phyloP scores from a whole-genome alignment of 1,284 basidiomycete genomes.

The Inonotus obliquus region DNA sequence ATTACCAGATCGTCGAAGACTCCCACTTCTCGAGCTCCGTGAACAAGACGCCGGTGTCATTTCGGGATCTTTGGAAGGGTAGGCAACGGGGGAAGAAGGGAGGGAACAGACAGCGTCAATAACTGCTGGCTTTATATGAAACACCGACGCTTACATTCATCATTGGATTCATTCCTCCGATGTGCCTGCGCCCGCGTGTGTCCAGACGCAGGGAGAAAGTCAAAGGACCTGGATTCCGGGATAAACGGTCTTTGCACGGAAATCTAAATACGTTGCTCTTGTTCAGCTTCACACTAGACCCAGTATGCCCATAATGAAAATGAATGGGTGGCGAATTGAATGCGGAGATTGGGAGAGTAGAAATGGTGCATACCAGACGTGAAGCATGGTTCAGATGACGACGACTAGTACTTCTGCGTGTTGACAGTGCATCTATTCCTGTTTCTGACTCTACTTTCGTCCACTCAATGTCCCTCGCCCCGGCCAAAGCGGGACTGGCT shows the following conservation, averaged over 20 bases:
- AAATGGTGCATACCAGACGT: conserved; percentile 7
- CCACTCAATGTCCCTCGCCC: not conserved
- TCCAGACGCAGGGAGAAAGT: not conserved
- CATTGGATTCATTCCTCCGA: not conserved
- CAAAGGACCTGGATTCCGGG: not conserved
- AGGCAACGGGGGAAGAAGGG: not conserved
- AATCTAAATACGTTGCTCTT: not conserved
- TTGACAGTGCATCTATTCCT: not conserved
- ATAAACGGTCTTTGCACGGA: not conserved
- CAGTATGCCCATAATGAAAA: not conserved
- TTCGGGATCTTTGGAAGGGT: conserved; percentile 1
- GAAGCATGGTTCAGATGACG: not conserved
- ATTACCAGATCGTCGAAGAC: not conserved
- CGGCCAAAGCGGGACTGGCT: not conserved
- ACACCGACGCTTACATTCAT: not conserved
- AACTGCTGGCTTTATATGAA: not conserved
- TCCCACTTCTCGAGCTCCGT: conserved; percentile 4
- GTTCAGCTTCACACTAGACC: not conserved
- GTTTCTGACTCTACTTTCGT: conserved; percentile 1
- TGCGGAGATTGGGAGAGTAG: not conserved
- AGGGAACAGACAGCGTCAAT: not conserved
- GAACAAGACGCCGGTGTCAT: conserved; percentile 3
- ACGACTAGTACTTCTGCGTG: not conserved
- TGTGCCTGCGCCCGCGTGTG: not conserved
- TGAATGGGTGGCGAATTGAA: not conserved